Conservation (phyloP, 2,329 filamentous ascomycete species). For the Colletotrichum gigasporum region DNA sequence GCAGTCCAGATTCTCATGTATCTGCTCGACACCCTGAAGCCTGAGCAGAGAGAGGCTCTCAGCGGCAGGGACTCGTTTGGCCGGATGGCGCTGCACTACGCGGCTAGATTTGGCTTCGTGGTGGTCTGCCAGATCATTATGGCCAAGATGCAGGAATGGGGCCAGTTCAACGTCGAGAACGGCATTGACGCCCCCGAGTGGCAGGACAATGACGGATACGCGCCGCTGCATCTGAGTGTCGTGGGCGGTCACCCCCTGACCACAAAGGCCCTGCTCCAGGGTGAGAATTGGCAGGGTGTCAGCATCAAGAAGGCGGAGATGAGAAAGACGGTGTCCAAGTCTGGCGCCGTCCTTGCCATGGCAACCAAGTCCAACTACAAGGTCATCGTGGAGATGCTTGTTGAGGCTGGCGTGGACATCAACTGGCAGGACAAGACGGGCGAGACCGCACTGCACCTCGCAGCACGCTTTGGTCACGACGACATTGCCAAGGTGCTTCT, state of each 20-base stretch:
- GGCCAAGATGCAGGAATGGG: slow-evolving; percentile 88
- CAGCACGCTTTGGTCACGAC: slow-evolving; percentile 86
- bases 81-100: slow-evolving; percentile 89
- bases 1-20: slow-evolving; percentile 74
- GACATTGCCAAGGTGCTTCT: slow-evolving; percentile 83
- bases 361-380: slow-evolving; percentile 90
- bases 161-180: slow-evolving; percentile 82
- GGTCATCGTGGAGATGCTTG: slow-evolving; percentile 84
- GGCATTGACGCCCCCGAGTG: slow-evolving; percentile 89
- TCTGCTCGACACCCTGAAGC: slow-evolving; percentile 73
- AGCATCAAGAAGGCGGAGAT: slow-evolving; percentile 70
- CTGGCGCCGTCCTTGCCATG: slow-evolving; percentile 86
- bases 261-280: slow-evolving; percentile 81
- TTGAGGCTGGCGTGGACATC: slow-evolving; percentile 89
- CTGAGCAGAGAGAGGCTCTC: slow-evolving; percentile 74
- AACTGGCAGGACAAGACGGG: slow-evolving; percentile 92
- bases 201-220: slow-evolving; percentile 93
- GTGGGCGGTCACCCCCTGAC: slow-evolving; percentile 90
- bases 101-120: slow-evolving; percentile 93
- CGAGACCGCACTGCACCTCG: slow-evolving; percentile 91
- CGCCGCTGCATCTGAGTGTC: slow-evolving; percentile 90
- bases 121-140: slow-evolving; percentile 90
- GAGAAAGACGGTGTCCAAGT: slow-evolving; percentile 79
- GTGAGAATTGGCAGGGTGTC: slow-evolving; percentile 78
- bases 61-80: slow-evolving; percentile 79